Conservation (phyloP, 495 filamentous ascomycete species). For the Podospora pseudoanserina region DNA sequence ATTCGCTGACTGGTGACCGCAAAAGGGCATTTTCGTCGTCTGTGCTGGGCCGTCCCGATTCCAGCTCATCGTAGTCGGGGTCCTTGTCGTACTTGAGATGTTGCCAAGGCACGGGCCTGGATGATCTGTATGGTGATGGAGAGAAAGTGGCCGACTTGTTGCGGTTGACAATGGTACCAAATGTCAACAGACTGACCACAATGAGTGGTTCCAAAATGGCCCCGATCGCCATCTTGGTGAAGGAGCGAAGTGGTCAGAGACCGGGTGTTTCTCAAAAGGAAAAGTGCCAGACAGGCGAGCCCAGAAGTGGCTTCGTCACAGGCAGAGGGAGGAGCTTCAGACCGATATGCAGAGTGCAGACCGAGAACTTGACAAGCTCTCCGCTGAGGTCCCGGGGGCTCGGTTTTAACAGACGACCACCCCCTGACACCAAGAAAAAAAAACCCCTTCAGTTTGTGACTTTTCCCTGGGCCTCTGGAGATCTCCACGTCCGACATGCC, state of each 20-base stretch:
- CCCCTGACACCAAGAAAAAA: neutral
- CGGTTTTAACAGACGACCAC: neutral
- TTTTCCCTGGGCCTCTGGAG: neutral
- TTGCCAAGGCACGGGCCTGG: constrained; percentile 23
- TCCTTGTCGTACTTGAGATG: constrained; percentile 25
- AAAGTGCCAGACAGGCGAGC: neutral
- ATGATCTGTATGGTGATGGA: constrained; percentile 9
- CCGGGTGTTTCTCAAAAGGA: neutral
- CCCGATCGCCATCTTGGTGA: constrained; percentile 30
- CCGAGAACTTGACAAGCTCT: constrained; percentile 1
- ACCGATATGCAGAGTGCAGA: neutral
- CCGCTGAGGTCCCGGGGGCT: neutral
- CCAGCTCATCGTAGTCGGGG: constrained; percentile 14
- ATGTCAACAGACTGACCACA: constrained; percentile 32
- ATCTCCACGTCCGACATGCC: neutral
- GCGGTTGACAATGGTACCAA: constrained; percentile 36
- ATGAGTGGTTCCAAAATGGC: constrained; percentile 34
- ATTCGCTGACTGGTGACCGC: constrained; percentile 9
- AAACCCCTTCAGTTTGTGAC: neutral
- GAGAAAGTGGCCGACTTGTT: constrained; percentile 18
- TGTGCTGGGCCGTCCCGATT: constrained; percentile 6
- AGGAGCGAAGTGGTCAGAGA: neutral
- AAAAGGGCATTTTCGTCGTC: constrained; percentile 5
- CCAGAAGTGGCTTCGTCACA: neutral
- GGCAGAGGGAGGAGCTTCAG: neutral